Conservation (phyloP, 495 filamentous ascomycete genomes). For the Apiosordaria backusii region DNA sequence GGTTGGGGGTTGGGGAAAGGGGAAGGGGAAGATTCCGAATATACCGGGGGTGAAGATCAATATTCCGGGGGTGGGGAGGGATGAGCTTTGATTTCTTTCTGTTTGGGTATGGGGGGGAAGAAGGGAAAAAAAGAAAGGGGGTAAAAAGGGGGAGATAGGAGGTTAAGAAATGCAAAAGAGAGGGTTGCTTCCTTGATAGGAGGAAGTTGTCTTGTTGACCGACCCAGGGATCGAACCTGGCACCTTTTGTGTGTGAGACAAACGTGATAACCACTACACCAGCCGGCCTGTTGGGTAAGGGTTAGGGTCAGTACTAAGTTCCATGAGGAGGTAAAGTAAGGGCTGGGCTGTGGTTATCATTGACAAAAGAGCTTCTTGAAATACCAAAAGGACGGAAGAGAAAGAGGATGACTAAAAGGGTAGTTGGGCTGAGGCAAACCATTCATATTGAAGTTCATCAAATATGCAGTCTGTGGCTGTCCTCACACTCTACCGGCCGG, state of each 20-base stretch:
- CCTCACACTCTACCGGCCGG: neutral
- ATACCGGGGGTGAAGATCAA: neutral
- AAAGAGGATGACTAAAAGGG: too few relatives aligned
- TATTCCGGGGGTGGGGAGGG: neutral
- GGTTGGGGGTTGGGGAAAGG: neutral
- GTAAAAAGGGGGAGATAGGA: neutral
- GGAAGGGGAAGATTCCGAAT: neutral
- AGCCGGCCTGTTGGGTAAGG: conserved; percentile 13
- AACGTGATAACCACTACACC: conserved; percentile 32
- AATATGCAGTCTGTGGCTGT: too few relatives aligned
- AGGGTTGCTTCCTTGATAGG: neutral
- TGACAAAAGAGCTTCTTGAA: too few relatives aligned
- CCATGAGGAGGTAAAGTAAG: too few relatives aligned
- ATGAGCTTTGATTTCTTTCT: neutral
- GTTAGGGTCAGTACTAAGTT: neutral
- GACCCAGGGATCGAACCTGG: conserved; percentile 29
- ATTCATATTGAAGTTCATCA: too few relatives aligned
- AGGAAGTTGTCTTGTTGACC: conserved; percentile 12
- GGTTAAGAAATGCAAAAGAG: neutral
- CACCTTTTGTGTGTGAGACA: conserved; percentile 29
- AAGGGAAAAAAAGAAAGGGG: neutral
- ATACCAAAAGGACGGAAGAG: too few relatives aligned
- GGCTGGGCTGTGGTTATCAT: neutral
- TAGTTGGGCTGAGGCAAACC: too few relatives aligned
- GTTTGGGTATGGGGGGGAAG: neutral